These are phyloP conservation scores for Zygoascus bituminiphila DNA, from an alignment of 805 yeast genomes.

Conservation along the genomic window DNA sequence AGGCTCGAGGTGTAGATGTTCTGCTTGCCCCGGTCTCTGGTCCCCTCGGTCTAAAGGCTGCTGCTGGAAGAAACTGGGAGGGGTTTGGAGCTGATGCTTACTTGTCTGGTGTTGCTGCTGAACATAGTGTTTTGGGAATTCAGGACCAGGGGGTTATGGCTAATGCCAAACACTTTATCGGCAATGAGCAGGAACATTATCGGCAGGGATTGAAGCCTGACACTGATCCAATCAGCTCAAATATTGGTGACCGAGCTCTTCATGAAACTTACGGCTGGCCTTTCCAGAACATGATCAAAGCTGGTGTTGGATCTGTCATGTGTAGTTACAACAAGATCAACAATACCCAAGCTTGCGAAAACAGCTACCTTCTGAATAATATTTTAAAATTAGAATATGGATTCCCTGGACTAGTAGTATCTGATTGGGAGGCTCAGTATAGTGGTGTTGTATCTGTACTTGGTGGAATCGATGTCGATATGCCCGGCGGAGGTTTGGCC, in stretches of 20 bases:
- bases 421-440: constrained; percentile 62
- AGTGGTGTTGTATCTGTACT: constrained; percentile 46
- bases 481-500: constrained; percentile 50
- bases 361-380: constrained; percentile 45
- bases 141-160: constrained; percentile 54
- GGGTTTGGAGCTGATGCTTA: constrained; percentile 57
- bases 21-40: constrained; percentile 52
- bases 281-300: constrained; percentile 51
- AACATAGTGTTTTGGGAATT: constrained; percentile 44
- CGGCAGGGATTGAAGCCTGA: constrained; percentile 41
- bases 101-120: constrained; percentile 47
- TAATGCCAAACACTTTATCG: constrained; percentile 47
- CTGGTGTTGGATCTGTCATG: constrained; percentile 56
- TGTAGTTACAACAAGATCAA: constrained; percentile 53
- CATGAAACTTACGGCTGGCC: constrained; percentile 62
- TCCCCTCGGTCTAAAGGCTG: constrained; percentile 54
- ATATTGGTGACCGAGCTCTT: constrained; percentile 52
- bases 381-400: constrained; percentile 54
- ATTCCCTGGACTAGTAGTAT: constrained; percentile 58
- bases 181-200: constrained; percentile 56
- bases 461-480: constrained; percentile 57
- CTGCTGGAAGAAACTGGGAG: constrained; percentile 61
- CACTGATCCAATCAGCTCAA: constrained; percentile 39
- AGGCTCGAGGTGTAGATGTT: constrained; percentile 46
- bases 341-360: constrained; percentile 52